These are phyloP conservation scores for Podaxis rugospora DNA, from an alignment of 768 basidiomycete species.

Conservation along the genomic window DNA sequence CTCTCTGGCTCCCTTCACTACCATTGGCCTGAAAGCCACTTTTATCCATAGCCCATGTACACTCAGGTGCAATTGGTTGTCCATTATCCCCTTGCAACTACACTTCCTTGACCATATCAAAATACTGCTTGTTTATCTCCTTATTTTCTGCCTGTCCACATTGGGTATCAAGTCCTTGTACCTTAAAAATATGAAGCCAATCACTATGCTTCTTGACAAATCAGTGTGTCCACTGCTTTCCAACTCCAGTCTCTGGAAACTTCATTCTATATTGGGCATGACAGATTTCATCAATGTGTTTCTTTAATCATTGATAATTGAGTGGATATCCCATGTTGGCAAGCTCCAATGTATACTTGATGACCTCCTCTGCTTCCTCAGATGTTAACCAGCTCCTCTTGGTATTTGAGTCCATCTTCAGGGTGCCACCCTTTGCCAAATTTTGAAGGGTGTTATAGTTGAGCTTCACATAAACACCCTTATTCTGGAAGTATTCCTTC, in stretches of 20 bases:
- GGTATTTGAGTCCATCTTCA: not conserved
- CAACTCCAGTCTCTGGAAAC: not conserved
- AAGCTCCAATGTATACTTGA: not conserved
- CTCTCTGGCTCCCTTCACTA: slow-evolving; percentile 16
- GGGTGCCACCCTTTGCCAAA: not conserved
- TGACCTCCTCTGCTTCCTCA: not conserved
- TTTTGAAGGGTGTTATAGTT: not conserved
- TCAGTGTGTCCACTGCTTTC: slow-evolving; percentile 14
- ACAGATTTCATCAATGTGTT: not conserved
- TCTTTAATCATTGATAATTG: not conserved
- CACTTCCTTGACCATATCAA: slow-evolving; percentile 24
- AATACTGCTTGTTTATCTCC: slow-evolving; percentile 28
- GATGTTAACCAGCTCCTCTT: not conserved
- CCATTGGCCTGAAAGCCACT: slow-evolving; percentile 23
- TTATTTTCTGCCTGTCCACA: slow-evolving; percentile 33
- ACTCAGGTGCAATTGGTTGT: slow-evolving; percentile 19
- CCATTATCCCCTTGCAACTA: slow-evolving; percentile 10
- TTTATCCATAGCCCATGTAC: slow-evolving; percentile 31
- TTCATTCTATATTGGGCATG: not conserved
- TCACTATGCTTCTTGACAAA: slow-evolving; percentile 26
- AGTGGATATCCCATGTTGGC: not conserved
- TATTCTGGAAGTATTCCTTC: too few relatives aligned
- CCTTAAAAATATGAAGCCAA: slow-evolving; percentile 24
- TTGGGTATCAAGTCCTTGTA: slow-evolving; percentile 27
- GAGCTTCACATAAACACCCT: not conserved